These are phyloP conservation scores for Byssoonygena ceratinophila DNA, from an alignment of 2,329 filamentous ascomycete genomes.

Conservation along the genomic window DNA sequence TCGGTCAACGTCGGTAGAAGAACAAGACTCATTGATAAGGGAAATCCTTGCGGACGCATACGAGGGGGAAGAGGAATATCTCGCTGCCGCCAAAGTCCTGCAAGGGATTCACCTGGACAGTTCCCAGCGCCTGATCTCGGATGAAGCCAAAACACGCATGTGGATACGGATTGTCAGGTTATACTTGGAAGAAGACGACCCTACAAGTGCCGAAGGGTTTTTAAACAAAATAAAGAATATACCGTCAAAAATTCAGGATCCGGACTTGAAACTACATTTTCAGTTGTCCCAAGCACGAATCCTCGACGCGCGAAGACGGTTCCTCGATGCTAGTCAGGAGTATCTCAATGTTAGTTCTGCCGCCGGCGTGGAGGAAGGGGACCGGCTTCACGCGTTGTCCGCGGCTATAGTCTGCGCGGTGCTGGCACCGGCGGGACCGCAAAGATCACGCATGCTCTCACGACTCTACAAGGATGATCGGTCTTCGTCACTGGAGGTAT, in stretches of 20 bases:
- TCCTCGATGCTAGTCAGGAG: constrained; percentile 73
- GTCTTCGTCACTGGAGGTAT: constrained; percentile 58
- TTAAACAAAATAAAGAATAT: constrained; percentile 94
- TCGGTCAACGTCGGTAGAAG: constrained; percentile 65
- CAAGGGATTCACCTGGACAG: constrained; percentile 79
- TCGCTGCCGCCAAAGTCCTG: constrained; percentile 64
- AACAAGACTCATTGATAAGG: constrained; percentile 67
- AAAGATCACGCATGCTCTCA: constrained; percentile 66
- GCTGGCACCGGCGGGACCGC: constrained; percentile 79
- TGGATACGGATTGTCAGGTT: constrained; percentile 93
- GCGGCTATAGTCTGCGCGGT: constrained; percentile 89
- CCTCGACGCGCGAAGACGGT: constrained; percentile 78
- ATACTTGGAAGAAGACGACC: constrained; percentile 89
- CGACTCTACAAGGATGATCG: constrained; percentile 91
- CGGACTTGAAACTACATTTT: constrained; percentile 70
- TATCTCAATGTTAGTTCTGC: constrained; percentile 83
- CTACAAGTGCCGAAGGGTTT: constrained; percentile 70
- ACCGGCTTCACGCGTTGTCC: constrained; percentile 71
- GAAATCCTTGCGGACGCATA: constrained; percentile 73
- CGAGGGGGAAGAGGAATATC: constrained; percentile 71
- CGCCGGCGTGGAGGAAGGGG: constrained; percentile 67
- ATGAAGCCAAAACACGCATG: constrained; percentile 69
- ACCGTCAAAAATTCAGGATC: constrained; percentile 56
- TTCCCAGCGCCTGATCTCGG: constrained; percentile 71
- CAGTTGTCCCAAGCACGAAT: constrained; percentile 86